Percentiles rank a stretch among this genome's conserved stretches.
These are phyloP conservation scores for Davidsoniella australis DNA, from an alignment of 2,329 filamentous ascomycete genomes.

Conservation along the genomic window DNA sequence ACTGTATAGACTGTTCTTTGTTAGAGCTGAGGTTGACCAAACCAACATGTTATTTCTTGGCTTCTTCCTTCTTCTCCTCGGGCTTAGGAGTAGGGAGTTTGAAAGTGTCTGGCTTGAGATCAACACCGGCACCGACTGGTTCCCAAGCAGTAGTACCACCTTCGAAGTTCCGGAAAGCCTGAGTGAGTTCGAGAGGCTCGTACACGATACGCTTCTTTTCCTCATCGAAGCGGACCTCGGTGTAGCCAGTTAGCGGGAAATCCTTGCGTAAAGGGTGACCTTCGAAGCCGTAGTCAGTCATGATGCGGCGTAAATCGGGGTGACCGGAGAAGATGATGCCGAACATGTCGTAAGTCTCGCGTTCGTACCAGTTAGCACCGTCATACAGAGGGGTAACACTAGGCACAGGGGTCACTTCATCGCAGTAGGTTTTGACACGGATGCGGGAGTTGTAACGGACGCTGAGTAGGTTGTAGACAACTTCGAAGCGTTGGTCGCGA, in stretches of 20 bases:
- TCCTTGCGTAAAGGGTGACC: conserved; percentile 95
- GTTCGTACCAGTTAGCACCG: conserved; percentile 96
- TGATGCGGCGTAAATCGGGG: conserved; percentile 88
- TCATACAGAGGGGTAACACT: conserved; percentile 76
- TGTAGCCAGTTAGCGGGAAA: conserved; percentile 95
- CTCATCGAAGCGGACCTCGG: conserved; percentile 93
- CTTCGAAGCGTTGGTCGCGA: conserved; percentile 86
- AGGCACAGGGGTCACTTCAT: conserved; percentile 85
- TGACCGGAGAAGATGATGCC: conserved; percentile 93
- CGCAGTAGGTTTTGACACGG: conserved; percentile 95
- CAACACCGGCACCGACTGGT: conserved; percentile 48
- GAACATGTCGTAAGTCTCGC: conserved; percentile 94
- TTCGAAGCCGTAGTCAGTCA: conserved; percentile 99
- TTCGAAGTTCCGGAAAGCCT: conserved; percentile 97
- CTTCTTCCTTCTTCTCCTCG: conserved; percentile 76
- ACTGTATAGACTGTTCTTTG: not conserved
- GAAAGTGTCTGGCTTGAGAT: conserved; percentile 73
- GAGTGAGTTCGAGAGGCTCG: conserved; percentile 91
- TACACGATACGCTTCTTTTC: conserved; percentile 99
- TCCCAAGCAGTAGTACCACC: conserved; percentile 61
- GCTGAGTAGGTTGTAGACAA: conserved; percentile 93
- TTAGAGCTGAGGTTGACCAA: too few relatives aligned
- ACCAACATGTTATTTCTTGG: conserved; percentile 57
- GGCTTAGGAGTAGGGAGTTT: conserved; percentile 92
- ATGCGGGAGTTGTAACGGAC: conserved; percentile 94